Percentiles rank a stretch among this genome's conserved stretches.
phyloP scores from a whole-genome alignment of 129 eudicot genomes.

The Gnaphalium uliginosum region DNA sequence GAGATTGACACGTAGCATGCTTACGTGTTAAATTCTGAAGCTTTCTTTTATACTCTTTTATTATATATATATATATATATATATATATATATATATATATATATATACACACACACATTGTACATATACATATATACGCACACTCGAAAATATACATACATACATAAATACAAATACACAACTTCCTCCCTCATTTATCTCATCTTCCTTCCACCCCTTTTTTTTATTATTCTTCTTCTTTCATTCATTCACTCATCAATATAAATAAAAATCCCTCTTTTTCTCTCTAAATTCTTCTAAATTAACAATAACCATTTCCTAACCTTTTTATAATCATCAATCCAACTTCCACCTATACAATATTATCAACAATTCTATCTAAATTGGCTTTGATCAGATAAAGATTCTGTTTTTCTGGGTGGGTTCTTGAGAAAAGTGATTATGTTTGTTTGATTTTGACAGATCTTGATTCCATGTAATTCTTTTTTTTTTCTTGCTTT shows the following conservation, averaged over 20 bases:
- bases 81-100: slow-evolving; percentile 18
- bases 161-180: neutral
- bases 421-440: slow-evolving; percentile 25
- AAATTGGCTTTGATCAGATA: slow-evolving; percentile 30
- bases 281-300: slow-evolving; percentile 31
- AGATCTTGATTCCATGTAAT: slow-evolving; percentile 60
- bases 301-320: slow-evolving; percentile 17
- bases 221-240: neutral
- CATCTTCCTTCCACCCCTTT: slow-evolving; percentile 32
- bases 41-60: no score
- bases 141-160: neutral
- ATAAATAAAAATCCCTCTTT: slow-evolving; percentile 29
- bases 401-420: slow-evolving; percentile 31
- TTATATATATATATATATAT: no score
- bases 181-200: slow-evolving; percentile 39
- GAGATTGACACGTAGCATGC: no score
- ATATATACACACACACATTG: neutral
- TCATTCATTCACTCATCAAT: slow-evolving; percentile 20
- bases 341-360: slow-evolving; percentile 28
- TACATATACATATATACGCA: neutral
- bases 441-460: slow-evolving; percentile 40
- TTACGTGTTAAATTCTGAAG: no score
- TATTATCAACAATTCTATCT: slow-evolving; percentile 17
- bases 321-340: slow-evolving; percentile 19
- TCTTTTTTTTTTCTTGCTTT: slow-evolving; percentile 45